A percentile compares a stretch with the other conserved stretches of the same genome.
Conservation (phyloP, 2,329 filamentous ascomycete species). For the Colletotrichum lindemuthianum region DNA sequence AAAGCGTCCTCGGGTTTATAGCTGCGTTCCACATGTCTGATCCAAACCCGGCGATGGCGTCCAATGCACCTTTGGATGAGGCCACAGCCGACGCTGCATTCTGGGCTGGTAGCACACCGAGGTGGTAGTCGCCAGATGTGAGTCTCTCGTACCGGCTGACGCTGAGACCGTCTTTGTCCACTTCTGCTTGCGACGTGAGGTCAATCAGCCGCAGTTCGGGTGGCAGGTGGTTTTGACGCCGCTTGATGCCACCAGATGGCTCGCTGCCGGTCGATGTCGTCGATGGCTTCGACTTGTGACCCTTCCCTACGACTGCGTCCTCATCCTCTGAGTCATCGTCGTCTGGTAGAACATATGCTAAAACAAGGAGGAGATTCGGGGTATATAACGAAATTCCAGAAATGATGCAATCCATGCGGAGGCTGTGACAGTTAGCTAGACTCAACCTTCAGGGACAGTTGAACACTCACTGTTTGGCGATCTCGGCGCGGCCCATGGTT, state of each 20-base stretch:
- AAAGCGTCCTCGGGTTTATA: slow-evolving; percentile 85
- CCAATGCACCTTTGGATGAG: slow-evolving; percentile 77
- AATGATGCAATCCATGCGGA: slow-evolving; percentile 97
- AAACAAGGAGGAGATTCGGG: slow-evolving; percentile 86
- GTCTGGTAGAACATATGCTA: slow-evolving; percentile 86
- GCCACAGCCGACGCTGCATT: slow-evolving; percentile 71
- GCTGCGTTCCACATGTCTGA: slow-evolving; percentile 91
- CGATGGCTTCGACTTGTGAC: slow-evolving; percentile 55
- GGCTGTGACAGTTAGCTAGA: slow-evolving; percentile 58
- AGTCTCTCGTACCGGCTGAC: slow-evolving; percentile 89
- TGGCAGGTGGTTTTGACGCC: slow-evolving; percentile 81
- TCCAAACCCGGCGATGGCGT: slow-evolving; percentile 76
- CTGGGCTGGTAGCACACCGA: slow-evolving; percentile 82
- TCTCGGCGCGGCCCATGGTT: slow-evolving; percentile 83
- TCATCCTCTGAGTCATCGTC: slow-evolving; percentile 66
- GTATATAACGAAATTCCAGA: slow-evolving; percentile 98
- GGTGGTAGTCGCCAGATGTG: slow-evolving; percentile 90
- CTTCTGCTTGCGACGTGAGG: slow-evolving; percentile 83
- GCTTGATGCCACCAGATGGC: slow-evolving; percentile 72
- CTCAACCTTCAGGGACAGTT: too few relatives aligned
- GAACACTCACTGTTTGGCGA: slow-evolving; percentile 84
- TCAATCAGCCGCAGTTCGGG: slow-evolving; percentile 94
- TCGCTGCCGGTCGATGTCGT: slow-evolving; percentile 63
- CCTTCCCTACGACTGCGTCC: slow-evolving; percentile 43
- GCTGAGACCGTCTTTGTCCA: slow-evolving; percentile 86